Percentiles rank a stretch among this genome's conserved stretches.
phyloP scores from a whole-genome alignment of 139 green algal species.

The Auxenochlorella protothecoides region DNA sequence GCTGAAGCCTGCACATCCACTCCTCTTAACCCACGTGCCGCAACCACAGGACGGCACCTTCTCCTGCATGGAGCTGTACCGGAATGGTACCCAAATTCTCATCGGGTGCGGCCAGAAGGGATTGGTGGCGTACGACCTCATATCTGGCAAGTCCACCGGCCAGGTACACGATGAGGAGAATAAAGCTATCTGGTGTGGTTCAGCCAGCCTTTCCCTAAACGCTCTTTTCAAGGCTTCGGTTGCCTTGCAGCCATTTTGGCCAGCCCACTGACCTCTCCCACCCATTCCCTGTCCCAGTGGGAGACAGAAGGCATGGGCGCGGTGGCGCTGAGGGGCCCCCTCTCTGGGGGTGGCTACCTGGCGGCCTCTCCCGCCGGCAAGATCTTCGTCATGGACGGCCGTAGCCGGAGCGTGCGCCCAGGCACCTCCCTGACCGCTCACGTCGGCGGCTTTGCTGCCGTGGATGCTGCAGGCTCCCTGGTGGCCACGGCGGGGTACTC shows the following conservation, averaged over 20 bases:
- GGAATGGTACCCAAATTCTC: not conserved
- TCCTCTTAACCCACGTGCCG: too few species aligned
- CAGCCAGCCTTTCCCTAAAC: too few species aligned
- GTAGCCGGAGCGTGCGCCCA: constrained; percentile 18
- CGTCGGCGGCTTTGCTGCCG: constrained; percentile 37
- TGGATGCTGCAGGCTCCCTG: constrained; percentile 47
- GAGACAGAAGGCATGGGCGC: constrained; percentile 24
- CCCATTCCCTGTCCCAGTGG: not conserved
- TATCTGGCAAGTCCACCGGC: constrained; percentile 4
- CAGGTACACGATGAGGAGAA: not conserved
- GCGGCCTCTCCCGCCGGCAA: constrained; percentile 29
- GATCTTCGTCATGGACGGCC: constrained; percentile 42
- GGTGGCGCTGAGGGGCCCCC: constrained; percentile 27
- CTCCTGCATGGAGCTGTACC: constrained; percentile 16
- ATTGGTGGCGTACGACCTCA: constrained; percentile 24
- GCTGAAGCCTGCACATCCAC: too few species aligned
- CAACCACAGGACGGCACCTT: constrained; percentile 18
- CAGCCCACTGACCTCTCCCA: not conserved
- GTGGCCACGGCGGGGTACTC: constrained; percentile 42
- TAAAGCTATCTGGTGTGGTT: not conserved
- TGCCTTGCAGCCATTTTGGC: too few species aligned
- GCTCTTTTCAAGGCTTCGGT: too few species aligned
- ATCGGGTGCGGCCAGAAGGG: not conserved
- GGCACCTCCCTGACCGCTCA: constrained; percentile 33
- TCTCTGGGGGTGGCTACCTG: constrained; percentile 27